Evolutionary conservation across 495 filamentous ascomycete genomes (phyloP), one percentile per base, ranked within the genome.

Genomic region (Tetracladium marchalianum): DNA sequence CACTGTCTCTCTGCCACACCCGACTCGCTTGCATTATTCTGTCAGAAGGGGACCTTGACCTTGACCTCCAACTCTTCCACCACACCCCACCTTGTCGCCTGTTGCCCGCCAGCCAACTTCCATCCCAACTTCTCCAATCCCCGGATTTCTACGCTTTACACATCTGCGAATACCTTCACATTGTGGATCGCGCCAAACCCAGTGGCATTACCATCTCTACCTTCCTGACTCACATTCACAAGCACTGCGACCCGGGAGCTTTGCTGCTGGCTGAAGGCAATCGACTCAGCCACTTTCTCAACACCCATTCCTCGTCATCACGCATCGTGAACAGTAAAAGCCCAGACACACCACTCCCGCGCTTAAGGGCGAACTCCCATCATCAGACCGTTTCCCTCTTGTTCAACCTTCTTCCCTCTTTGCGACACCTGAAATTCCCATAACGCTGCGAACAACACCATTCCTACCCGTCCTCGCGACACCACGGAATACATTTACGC

Each of bases 221-320:
- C 22, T 3, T 7, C 7, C 22, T 27, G n/a, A n/a, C n/a, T 7
- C 7, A 7, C 22, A 27, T 27, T 27, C 22, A 27, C 22, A 27
- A 7, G 22, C 22, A 27, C 22, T 27, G 3, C 22, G 37, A 39
- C 37, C 13, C 37, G 37, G 6, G 19, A 15, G 13, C 35, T n/a
- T n/a, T 36, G 35, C 11, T 16, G 12, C 35, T n/a, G 5, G 15
- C 22, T 35, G 22, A 22, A 47, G 37, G 35, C 38, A 33, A 35
- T 5, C 11, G 24, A 38, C 53, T 56, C 31, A 56, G 53, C 53
- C 53, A 51, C 22, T 27, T 27, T 27, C 22, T 27, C 7, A 7
- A 27, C 53, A 38, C 9, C 47, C 32, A 43, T 43, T 46, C 53
- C 37, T 56, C 53, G 50, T 56, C 53, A 56, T 56, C 52, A 34